Evolutionary conservation across 2,329 filamentous ascomycete genomes (phyloP).

Genomic region (Colletotrichum nymphaeae): DNA sequence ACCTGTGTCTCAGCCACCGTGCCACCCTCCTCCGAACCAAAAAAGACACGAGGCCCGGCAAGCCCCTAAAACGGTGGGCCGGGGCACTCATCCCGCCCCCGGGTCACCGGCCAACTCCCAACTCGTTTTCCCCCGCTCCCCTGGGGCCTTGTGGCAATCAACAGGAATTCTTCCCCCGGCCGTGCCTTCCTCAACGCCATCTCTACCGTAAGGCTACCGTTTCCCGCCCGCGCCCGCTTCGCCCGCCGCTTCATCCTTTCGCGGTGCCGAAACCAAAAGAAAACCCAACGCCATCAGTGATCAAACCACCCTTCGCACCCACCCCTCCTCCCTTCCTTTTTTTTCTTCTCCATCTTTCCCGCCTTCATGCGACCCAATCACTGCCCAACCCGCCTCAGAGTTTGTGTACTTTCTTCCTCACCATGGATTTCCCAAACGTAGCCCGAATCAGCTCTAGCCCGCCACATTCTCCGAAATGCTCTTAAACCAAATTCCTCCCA

Average conservation of each 20-base stretch:
- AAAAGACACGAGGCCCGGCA: background rate
- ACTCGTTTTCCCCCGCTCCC: too few species aligned
- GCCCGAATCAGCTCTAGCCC: background rate
- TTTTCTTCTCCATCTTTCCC: background rate
- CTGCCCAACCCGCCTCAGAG: background rate
- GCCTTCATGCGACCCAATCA: conserved; percentile 27
- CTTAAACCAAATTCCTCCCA: conserved; percentile 1
- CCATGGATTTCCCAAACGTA: background rate
- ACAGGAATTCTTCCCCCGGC: background rate
- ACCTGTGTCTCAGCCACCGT: background rate
- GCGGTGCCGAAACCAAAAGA: background rate
- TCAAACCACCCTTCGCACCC: background rate
- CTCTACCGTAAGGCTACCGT: background rate
- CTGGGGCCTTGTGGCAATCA: background rate
- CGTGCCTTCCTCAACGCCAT: background rate
- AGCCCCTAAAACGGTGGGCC: background rate
- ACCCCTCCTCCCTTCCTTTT: background rate
- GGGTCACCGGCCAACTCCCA: background rate
- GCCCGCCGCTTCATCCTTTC: too few species aligned
- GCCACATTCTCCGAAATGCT: background rate
- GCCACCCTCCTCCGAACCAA: background rate
- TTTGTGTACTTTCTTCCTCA: background rate
- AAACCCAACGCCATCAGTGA: background rate
- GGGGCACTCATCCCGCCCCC: background rate
- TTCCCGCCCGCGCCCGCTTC: background rate